A percentile compares a stretch with the other conserved stretches of the same genome.
phyloP scores from a whole-genome alignment of 2,329 filamentous ascomycete species.

The Trichoderma arundinaceum region DNA sequence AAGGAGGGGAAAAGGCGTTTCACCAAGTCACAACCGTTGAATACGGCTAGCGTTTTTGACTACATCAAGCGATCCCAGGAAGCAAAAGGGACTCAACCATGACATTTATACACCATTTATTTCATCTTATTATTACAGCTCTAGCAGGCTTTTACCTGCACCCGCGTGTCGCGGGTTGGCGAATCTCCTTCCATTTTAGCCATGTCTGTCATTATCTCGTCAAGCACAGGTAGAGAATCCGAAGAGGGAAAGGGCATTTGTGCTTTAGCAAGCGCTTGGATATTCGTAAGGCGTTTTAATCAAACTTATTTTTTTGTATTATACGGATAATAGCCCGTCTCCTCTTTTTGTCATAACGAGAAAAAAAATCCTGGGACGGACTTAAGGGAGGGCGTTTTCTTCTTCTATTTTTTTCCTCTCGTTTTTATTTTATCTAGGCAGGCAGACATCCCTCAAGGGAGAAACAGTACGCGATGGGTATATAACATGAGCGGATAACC shows the following conservation, averaged over 20 bases:
- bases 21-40: neutral
- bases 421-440: neutral
- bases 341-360: neutral
- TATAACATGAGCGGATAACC: slow-evolving; percentile 14
- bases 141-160: neutral
- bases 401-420: neutral
- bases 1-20: neutral
- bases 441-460: neutral
- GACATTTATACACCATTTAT: slow-evolving; percentile 1
- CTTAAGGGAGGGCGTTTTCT: neutral
- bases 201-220: slow-evolving; percentile 5
- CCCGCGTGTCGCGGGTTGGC: neutral
- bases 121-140: neutral
- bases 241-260: slow-evolving; percentile 13
- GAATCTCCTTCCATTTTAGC: neutral
- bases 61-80: neutral
- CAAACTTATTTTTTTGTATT: slow-evolving; percentile 11
- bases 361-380: neutral
- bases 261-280: slow-evolving; percentile 24
- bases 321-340: neutral
- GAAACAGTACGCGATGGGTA: slow-evolving; percentile 26
- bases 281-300: slow-evolving; percentile 21
- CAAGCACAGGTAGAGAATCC: slow-evolving; percentile 8
- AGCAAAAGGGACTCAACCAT: neutral
- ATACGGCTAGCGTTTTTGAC: neutral